Conservation (phyloP, 768 basidiomycete species). For the Serendipita sp. region DNA sequence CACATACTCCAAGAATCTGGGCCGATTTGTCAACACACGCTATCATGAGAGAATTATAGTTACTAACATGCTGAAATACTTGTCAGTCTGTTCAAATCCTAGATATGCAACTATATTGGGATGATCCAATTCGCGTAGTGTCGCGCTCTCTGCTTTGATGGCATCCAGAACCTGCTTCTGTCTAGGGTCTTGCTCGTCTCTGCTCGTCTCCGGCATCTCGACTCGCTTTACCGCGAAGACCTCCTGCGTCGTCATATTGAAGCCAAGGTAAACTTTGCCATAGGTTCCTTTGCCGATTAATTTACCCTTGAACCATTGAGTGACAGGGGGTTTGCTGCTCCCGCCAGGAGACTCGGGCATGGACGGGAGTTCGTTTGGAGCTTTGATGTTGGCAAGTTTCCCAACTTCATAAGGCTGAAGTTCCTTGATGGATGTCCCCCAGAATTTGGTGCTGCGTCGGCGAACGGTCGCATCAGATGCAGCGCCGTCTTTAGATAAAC, state of each 20-base stretch:
- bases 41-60: neutral
- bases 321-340: neutral
- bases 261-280: constrained; percentile 30
- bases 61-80: constrained; percentile 24
- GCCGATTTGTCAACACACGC: neutral
- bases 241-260: constrained; percentile 30
- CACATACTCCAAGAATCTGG: constrained; percentile 34
- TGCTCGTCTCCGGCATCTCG: constrained; percentile 26
- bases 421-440: constrained; percentile 87
- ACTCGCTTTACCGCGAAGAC: constrained; percentile 37
- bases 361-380: neutral
- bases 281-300: constrained; percentile 31
- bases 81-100: constrained; percentile 21
- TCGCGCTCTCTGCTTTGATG: constrained; percentile 29
- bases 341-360: neutral
- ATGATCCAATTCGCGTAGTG: constrained; percentile 32
- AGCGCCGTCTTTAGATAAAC: constrained; percentile 33
- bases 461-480: constrained; percentile 26
- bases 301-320: constrained; percentile 32
- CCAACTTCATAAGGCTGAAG: neutral
- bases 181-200: constrained; percentile 25
- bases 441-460: constrained; percentile 84
- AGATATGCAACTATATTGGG: constrained; percentile 34
- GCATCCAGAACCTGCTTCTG: constrained; percentile 26
- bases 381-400: neutral